Percentiles rank a stretch among this genome's conserved stretches.
These are phyloP conservation scores for Annulohypoxylon truncatum DNA, from an alignment of 2,329 filamentous ascomycete species.

Conservation along the genomic window DNA sequence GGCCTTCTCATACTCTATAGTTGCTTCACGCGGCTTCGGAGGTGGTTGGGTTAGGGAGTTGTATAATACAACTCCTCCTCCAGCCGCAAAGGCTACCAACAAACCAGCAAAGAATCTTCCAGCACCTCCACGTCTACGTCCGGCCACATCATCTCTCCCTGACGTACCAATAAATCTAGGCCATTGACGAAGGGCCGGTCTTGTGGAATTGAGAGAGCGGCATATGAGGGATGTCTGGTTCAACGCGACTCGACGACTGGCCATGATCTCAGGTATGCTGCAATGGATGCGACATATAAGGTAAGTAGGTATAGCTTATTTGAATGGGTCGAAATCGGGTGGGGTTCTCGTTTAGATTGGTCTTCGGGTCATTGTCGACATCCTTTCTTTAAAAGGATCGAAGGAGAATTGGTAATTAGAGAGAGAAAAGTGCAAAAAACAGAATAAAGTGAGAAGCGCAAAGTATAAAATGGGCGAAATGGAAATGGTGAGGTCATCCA, in stretches of 20 bases:
- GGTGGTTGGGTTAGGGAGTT: conserved; percentile 37
- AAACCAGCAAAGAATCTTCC: conserved; percentile 43
- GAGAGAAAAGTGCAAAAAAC: not conserved
- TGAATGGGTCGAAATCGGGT: not conserved
- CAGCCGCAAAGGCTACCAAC: conserved; percentile 43
- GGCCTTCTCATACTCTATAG: conserved; percentile 76
- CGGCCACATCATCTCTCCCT: not conserved
- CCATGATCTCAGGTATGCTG: conserved; percentile 34
- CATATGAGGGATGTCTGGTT: conserved; percentile 39
- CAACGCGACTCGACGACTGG: conserved; percentile 34
- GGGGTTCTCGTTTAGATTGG: not conserved
- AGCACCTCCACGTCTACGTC: conserved; percentile 24
- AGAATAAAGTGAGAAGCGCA: not conserved
- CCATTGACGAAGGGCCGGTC: conserved; percentile 30
- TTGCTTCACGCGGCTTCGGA: conserved; percentile 54
- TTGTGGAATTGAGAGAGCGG: conserved; percentile 25
- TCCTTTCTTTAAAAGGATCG: not conserved
- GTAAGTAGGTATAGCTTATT: not conserved
- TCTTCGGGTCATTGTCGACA: conserved; percentile 8
- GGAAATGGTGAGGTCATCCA: conserved; percentile 39
- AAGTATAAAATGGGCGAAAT: conserved; percentile 1
- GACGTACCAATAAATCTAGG: conserved; percentile 42
- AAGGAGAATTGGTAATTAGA: not conserved
- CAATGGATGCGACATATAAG: not conserved
- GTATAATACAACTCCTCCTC: conserved; percentile 43